These are phyloP conservation scores for Eutrema yunnanense DNA, from an alignment of 345 rosid genomes.

Conservation along the genomic window DNA sequence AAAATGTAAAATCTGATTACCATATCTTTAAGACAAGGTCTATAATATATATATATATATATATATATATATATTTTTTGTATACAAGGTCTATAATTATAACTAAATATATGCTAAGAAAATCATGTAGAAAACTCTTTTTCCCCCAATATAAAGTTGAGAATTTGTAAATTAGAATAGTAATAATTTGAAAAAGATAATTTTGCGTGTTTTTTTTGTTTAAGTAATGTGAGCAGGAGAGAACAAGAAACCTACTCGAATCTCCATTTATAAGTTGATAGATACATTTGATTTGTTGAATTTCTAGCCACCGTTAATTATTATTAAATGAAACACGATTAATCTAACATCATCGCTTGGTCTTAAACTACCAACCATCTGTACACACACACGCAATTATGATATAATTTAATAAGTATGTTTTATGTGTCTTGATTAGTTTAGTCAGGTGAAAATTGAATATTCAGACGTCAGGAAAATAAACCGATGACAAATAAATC, in stretches of 20 bases:
- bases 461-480: not conserved
- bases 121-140: not conserved
- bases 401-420: not conserved
- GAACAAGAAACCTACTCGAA: not conserved
- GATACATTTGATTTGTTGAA: not conserved
- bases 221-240: not conserved
- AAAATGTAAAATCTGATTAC: not conserved
- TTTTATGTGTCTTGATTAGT: not conserved
- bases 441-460: not conserved
- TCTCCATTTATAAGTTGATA: not conserved
- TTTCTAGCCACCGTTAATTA: not conserved
- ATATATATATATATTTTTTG: too few species aligned
- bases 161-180: not conserved
- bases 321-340: not conserved
- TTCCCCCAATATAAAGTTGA: not conserved
- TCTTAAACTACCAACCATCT: not conserved
- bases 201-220: not conserved
- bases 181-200: not conserved
- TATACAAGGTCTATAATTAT: not conserved
- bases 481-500: not conserved
- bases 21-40: not conserved
- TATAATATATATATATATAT: not conserved
- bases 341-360: not conserved
- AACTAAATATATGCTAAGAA: not conserved
- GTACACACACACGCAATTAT: not conserved